Evolutionary conservation across 805 yeast species (phyloP), one percentile per base, ranked within the genome.

Genomic region (Candida anglica): DNA sequence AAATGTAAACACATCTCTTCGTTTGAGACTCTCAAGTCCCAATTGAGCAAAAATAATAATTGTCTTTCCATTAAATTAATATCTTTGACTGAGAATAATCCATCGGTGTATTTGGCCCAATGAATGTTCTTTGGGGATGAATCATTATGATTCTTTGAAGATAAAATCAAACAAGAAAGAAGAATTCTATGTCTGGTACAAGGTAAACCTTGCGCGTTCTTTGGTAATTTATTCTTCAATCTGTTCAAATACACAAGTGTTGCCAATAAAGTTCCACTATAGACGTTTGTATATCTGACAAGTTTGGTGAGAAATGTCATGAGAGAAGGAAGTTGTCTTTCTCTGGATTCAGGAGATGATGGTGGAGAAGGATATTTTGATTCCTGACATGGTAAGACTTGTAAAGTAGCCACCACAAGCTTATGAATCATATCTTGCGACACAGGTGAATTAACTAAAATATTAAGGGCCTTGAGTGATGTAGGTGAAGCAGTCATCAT

Each of bases 31-130:
- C 64, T 58, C 41, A 82, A 62, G 53, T 84, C 81, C 88, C 89
- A 84, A 57, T 81, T 73, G 52, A 84, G 61, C 32, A 83, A 63
- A 49, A 69, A 76, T 33, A 83, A 64, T 39, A 84, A 62, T 57
- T 84, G 91, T 52, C 86, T 74, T 59, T 84, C 94, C 88, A 84
- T 84, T 41, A 82, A 64, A 56, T 82, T 83, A 43, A 84, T 77
- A 53, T 84, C 94, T 42, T 77, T 77, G 36, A 71, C 58, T 30
- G 69, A 63, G 59, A 84, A 82, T 27, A 84, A 65, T 2, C 86
- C 87, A 48, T 83, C 88, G 5, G 91, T 80, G 58, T 81, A 81
- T 46, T 71, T 74, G 26, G 86, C 79, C 94, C 94, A 84, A 56
- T 83, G 88, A 44, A 69, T 67, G 59, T 84, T 84, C 50, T 81